phyloP scores from a whole-genome alignment of 768 basidiomycete species.

The Lyophyllum atratum region DNA sequence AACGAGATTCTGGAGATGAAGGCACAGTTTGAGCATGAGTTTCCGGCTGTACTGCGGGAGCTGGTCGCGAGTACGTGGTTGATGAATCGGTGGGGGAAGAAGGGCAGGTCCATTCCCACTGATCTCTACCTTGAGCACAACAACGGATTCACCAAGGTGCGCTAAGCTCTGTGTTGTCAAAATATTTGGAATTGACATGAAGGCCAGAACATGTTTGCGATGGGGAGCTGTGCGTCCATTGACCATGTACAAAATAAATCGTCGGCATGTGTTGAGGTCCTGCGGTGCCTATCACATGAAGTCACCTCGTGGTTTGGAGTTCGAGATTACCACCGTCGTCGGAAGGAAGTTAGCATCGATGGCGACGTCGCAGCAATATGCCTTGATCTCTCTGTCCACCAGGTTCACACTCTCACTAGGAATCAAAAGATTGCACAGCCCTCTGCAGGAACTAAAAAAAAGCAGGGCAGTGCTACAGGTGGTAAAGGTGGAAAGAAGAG shows the following conservation, averaged over 20 bases:
- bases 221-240: constrained; percentile 15
- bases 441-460: neutral
- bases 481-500: neutral
- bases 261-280: constrained; percentile 15
- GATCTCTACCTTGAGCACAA: constrained; percentile 16
- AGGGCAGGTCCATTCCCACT: constrained; percentile 11
- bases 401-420: neutral
- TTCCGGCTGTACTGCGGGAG: constrained; percentile 1
- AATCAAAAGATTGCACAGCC: too few species aligned
- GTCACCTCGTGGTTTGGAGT: constrained; percentile 2
- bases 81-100: constrained; percentile 11
- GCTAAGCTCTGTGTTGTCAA: neutral
- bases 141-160: constrained; percentile 16
- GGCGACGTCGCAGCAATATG: constrained; percentile 8
- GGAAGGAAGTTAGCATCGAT: constrained; percentile 3
- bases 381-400: neutral
- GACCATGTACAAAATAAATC: constrained; percentile 14
- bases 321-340: neutral
- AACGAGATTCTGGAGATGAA: constrained; percentile 26
- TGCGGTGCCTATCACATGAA: constrained; percentile 5
- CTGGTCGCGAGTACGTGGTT: constrained; percentile 12
- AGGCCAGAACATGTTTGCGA: constrained; percentile 18
- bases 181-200: constrained; percentile 9
- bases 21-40: constrained; percentile 14
- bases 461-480: neutral